phyloP scores from a whole-genome alignment of 371 early-diverging fungal genomes.

The Smittium mucronatum region DNA sequence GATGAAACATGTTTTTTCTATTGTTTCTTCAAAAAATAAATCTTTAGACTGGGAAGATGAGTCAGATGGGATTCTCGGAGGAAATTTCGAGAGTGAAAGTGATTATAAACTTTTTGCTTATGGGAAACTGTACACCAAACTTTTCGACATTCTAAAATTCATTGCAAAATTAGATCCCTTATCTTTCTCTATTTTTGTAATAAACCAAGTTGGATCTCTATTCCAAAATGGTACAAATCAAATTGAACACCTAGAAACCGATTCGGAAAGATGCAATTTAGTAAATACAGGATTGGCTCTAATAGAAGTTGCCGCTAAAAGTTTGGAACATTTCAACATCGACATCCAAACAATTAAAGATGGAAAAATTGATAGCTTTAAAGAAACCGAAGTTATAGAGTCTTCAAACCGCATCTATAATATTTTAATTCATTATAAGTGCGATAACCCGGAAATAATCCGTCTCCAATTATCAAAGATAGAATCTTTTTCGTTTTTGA shows the following conservation, averaged over 20 bases:
- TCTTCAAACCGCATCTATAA: neutral
- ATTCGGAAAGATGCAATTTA: neutral
- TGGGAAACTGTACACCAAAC: neutral
- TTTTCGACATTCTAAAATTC: neutral
- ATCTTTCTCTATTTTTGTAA: neutral
- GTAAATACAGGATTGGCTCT: neutral
- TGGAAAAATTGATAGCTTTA: neutral
- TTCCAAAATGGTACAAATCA: neutral
- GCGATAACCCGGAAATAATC: slow-evolving; percentile 3
- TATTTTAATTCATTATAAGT: neutral
- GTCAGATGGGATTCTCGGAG: neutral
- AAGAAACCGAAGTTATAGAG: neutral
- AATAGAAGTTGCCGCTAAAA: neutral
- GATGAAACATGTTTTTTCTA: neutral
- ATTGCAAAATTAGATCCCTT: neutral
- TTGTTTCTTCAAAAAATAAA: neutral
- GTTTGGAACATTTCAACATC: too few relatives aligned
- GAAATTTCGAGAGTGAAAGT: neutral
- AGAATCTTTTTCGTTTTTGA: neutral
- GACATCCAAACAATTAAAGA: neutral
- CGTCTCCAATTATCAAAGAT: neutral
- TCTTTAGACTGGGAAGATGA: neutral
- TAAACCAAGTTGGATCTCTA: neutral
- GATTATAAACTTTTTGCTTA: neutral
- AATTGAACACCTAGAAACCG: neutral